A percentile compares a stretch with the other conserved stretches of the same genome.
Evolutionary conservation across 495 filamentous ascomycete genomes (phyloP).

Genomic region (Neurospora sp.): DNA sequence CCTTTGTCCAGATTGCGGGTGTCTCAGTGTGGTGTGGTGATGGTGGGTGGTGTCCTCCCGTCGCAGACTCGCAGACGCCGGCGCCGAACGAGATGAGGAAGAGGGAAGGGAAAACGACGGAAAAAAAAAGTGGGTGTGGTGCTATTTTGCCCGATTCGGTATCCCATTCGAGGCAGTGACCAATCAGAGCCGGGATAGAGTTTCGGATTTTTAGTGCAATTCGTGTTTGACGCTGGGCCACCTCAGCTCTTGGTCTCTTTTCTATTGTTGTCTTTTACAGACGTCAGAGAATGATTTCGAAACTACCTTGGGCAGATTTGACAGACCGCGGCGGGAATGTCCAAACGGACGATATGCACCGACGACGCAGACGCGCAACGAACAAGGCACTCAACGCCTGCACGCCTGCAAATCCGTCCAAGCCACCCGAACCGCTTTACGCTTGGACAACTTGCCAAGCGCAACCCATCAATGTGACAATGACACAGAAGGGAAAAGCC

Average conservation of each 20-base stretch:
- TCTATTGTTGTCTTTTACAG: too few species aligned
- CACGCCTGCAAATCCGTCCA: background rate
- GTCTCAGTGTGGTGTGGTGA: background rate
- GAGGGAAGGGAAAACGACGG: background rate
- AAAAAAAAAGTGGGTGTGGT: background rate
- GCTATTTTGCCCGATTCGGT: conserved; percentile 2
- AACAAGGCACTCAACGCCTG: background rate
- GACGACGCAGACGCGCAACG: background rate
- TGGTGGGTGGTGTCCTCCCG: background rate
- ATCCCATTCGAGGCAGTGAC: background rate
- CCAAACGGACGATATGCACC: background rate
- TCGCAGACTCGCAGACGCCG: background rate
- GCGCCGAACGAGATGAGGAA: background rate
- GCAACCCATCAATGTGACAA: background rate
- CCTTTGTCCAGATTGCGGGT: background rate
- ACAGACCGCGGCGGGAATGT: background rate
- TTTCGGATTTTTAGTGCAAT: background rate
- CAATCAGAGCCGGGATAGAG: background rate
- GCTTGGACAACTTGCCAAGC: background rate
- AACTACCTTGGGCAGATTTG: background rate
- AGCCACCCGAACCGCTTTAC: background rate
- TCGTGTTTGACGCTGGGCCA: background rate
- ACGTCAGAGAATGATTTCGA: too few species aligned
- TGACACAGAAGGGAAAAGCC: background rate
- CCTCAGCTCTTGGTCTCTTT: background rate